Base-by-base conservation (phyloP, 1,139 yeast genomes). In the Magnusiomyces starmeri region DNA sequence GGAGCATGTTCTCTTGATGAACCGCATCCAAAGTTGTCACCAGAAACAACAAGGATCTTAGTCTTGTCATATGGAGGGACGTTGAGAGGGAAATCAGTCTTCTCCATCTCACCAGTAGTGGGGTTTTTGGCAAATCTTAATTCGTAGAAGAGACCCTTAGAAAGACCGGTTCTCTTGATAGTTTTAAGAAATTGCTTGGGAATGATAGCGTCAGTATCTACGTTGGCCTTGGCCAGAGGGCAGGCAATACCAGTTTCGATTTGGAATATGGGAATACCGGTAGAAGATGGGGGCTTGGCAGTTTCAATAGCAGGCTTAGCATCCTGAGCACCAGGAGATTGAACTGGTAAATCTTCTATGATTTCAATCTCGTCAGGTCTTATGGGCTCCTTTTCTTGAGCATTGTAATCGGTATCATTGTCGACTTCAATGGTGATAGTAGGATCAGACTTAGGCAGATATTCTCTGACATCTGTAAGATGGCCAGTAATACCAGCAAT, bases 1-100 rank as follows among this genome's bases (percentile, higher is more conserved):
- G 98, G 97, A 24, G 98, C 98, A 65, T 92, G 98, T 70, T 92
- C 98, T 77, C 98, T 87, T 4, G 97, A 89, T 43, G 97, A 90
- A 63, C 98, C 98, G 75, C 98, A 92, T 59, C 98, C 98, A 68
- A 92, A 92, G 75, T 92, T 92, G 68, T 87, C 95, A 68, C 98
- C 98, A 49, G 95, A 83, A 57, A 90, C 96, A 60, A 90, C 85
- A 60, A 92, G 75, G 60, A 90, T 83, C 70, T 85, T 83, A 24
- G 97, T 83, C 43, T 77, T 66, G 62, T 83, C 79, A 76, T 82
- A 90, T 51, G 96, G 96, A 53, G 78, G 85, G 51, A 81, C 85
- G 68, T 92, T 92, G 62, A 92, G 79, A 55, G 86, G 84, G 62
- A 92, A 92, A 67, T 90, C 96, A 16, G 96, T 89, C 67, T 79